Evolutionary conservation across 2,329 filamentous ascomycete species (phyloP), one percentile per base, ranked within the genome.

Genomic region (Pseudogymnoascus sp.): DNA sequence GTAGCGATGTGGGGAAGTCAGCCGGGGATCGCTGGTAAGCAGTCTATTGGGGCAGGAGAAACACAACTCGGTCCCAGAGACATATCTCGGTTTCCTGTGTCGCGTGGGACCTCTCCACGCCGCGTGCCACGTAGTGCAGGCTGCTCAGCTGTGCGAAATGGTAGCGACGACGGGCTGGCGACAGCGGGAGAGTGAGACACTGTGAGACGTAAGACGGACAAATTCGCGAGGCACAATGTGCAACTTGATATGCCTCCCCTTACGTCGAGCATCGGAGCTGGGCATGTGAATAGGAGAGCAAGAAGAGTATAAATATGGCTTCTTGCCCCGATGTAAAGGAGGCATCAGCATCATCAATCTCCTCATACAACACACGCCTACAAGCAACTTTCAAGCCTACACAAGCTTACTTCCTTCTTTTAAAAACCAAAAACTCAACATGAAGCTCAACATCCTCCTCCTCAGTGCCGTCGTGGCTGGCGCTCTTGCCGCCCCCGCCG

Each of bases 381-480:
- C 27, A 51, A 51, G 9, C 27, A 51, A 15, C 44, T 33, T 31
- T 12, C 44, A 15, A 51, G 8, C 27, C 25, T 5, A 10, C 27
- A 51, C 13, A 51, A 48, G 6, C 25, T 48, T 13, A 48, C 25
- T 13, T 44, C 17, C 39, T 9, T 15, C n/a, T 21, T 42, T 44
- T 5, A 44, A 44, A 25, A 12, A 42, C 41, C 25, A 51, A 51
- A 51, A 33, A 9, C 27, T 17, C 27, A 33, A 31, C n/a, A 51
- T 51, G 44, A 51, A 51, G 44, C 25, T 51, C 44, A 51, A 51
- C 44, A 33, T 51, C 25, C 44, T 51, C 44, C 44, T 51, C 27
- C 13, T 13, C 27, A n/a, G 27, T 27, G 44, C 44, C 44, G 27
- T n/a, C 27, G 44, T 10, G 27, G 31, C 44, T n/a, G 44, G 44